phyloP scores from a whole-genome alignment of 306 rosid genomes.

The Fagus crenata region DNA sequence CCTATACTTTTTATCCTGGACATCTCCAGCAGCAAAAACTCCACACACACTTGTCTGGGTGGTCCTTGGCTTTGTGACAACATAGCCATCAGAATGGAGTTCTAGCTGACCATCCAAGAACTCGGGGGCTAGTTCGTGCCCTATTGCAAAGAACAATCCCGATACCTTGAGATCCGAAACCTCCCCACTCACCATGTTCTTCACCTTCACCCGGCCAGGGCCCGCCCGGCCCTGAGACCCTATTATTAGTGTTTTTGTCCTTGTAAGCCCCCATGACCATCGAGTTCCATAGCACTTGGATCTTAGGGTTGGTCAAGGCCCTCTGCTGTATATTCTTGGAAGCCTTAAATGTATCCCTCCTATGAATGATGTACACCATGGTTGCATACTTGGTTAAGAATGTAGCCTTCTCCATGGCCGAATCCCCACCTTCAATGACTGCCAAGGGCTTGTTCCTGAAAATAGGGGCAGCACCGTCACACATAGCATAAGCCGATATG shows the following conservation, averaged over 20 bases:
- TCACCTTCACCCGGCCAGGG: constrained; percentile 71
- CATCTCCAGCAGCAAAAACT: constrained; percentile 91
- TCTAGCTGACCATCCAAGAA: constrained; percentile 70
- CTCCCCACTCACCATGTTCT: constrained; percentile 51
- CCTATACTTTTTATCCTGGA: constrained; percentile 91
- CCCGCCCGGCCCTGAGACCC: constrained; percentile 52
- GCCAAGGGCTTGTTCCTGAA: constrained; percentile 67
- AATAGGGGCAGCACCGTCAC: constrained; percentile 87
- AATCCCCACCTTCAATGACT: constrained; percentile 85
- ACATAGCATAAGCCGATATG: constrained; percentile 80
- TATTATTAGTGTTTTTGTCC: constrained; percentile 29
- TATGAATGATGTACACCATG: constrained; percentile 65
- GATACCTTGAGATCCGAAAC: constrained; percentile 66
- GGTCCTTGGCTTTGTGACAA: constrained; percentile 62
- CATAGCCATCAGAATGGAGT: constrained; percentile 65
- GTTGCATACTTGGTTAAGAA: constrained; percentile 81
- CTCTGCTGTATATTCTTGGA: constrained; percentile 84
- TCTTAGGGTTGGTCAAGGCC: constrained; percentile 58
- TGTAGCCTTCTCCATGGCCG: constrained; percentile 89
- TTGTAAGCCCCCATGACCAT: constrained; percentile 63
- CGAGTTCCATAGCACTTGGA: constrained; percentile 71
- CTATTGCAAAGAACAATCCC: constrained; percentile 82
- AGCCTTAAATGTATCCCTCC: constrained; percentile 74
- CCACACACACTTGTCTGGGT: constrained; percentile 66
- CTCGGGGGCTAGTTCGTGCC: constrained; percentile 84